phyloP scores from a whole-genome alignment of 257 asterid species.

The Penstemon eatonii region DNA sequence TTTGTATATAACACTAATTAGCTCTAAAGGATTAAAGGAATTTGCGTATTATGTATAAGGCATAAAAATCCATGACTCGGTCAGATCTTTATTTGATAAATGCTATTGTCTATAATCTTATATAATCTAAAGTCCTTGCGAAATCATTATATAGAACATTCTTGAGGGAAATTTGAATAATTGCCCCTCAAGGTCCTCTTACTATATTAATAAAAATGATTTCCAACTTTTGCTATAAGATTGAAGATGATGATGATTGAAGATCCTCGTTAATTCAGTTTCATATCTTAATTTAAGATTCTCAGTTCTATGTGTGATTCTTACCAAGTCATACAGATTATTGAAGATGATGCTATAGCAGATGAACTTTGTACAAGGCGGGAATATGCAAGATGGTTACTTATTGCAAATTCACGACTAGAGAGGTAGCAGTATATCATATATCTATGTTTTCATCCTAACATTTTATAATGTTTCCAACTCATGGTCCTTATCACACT shows the following conservation, averaged over 20 bases:
- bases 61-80: not conserved
- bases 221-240: slow-evolving; percentile 18
- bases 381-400: slow-evolving; percentile 90
- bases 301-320: slow-evolving; percentile 36
- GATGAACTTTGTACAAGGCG: slow-evolving; percentile 86
- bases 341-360: slow-evolving; percentile 71
- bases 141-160: not conserved
- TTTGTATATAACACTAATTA: not conserved
- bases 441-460: not conserved
- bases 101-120: not conserved
- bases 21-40: not conserved
- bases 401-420: slow-evolving; percentile 57
- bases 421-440: slow-evolving; percentile 59
- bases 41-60: not conserved
- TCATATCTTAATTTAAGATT: slow-evolving; percentile 11
- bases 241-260: not conserved
- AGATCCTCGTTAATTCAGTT: not conserved
- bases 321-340: slow-evolving; percentile 64
- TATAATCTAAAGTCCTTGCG: not conserved
- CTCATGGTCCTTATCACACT: too few relatives aligned
- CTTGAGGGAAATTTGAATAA: not conserved
- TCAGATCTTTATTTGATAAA: not conserved
- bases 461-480: too few relatives aligned
- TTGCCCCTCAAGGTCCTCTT: not conserved
- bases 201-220: slow-evolving; percentile 2